Evolutionary conservation across 73 alveolate genomes (phyloP), one percentile per base, ranked within the genome.

Genomic region (Stentor coeruleus): DNA sequence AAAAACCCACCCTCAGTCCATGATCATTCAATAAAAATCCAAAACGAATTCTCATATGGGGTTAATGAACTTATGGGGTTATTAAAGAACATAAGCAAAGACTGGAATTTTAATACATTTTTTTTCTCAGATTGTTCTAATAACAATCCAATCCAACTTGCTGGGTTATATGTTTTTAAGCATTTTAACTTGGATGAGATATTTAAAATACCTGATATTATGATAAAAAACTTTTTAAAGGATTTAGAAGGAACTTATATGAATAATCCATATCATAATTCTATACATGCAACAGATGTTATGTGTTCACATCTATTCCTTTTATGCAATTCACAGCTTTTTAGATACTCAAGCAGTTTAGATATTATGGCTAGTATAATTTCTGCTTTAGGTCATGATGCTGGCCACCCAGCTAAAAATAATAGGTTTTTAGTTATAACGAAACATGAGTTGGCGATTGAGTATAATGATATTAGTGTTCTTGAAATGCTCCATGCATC

Each of bases 381-480:
- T 6, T 11, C 80, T 11, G 28, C 80, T 60, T 26, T 60, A 6
- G 41, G 41, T 35, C 80, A 60, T 26, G 80, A 60, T 26, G 41
- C 28, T 28, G 80, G 80, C 37, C 80, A 60, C 41, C 80, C 80
- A 28, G 80, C 59, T 28, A 28, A 28, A 14, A 60, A 11, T 14
- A 60, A 60, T 26, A 6, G 80, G 6, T 60, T 60, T 60, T 38
- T 60, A 35, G 80, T 60, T 11, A 60, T 28, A 14, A 28, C 80
- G 37, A 28, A 26, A 60, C 20, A 35, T 26, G 37, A 60, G 1
- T 38, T 82, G 74, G 90, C 90, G 3, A 26, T 55, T 4, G 74
- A 33, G 58, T 84, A 84, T 58, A 84, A 84, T 76, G 90, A 84
- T 74, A 84, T 72, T 15, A 73, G 85, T 2, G 87, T 80, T 26